Evolutionary conservation across 2,329 filamentous ascomycete genomes (phyloP).

Genomic region (Zarea fungicola): DNA sequence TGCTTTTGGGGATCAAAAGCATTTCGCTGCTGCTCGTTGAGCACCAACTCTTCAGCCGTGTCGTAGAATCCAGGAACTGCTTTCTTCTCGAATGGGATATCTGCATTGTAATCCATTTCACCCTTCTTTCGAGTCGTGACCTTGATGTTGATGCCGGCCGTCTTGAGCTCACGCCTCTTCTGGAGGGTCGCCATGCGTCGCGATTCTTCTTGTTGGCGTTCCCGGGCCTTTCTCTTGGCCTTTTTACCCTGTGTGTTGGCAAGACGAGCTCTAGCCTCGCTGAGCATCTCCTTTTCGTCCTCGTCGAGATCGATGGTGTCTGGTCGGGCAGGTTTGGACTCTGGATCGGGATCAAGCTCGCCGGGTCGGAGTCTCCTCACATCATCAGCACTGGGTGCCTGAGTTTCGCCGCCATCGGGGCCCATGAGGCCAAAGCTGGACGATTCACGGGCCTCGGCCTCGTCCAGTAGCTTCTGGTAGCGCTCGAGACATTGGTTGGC

Average conservation of each 20-base stretch:
- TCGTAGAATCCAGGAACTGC: slow-evolving; percentile 89
- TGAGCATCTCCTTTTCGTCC: slow-evolving; percentile 99
- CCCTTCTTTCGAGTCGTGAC: slow-evolving; percentile 86
- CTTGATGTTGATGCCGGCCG: slow-evolving; percentile 97
- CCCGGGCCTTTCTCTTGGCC: slow-evolving; percentile 93
- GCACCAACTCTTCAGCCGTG: slow-evolving; percentile 72
- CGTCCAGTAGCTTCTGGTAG: slow-evolving; percentile 93
- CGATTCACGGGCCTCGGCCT: slow-evolving; percentile 85
- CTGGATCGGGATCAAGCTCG: slow-evolving; percentile 94
- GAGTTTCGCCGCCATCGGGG: slow-evolving; percentile 77
- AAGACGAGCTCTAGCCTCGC: slow-evolving; percentile 89
- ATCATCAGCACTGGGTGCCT: slow-evolving; percentile 87
- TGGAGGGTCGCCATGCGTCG: slow-evolving; percentile 83
- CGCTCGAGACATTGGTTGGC: slow-evolving; percentile 96
- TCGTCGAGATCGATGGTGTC: slow-evolving; percentile 98
- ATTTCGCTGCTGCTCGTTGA: slow-evolving; percentile 78
- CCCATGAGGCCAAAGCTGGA: slow-evolving; percentile 79
- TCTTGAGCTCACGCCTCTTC: slow-evolving; percentile 94
- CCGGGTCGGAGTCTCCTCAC: slow-evolving; percentile 83
- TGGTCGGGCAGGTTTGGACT: slow-evolving; percentile 89
- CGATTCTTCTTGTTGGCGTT: slow-evolving; percentile 92
- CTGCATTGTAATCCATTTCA: slow-evolving; percentile 99
- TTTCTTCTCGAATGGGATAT: slow-evolving; percentile 95
- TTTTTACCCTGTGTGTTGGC: slow-evolving; percentile 99
- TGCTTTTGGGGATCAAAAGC: slow-evolving; percentile 90